Evolutionary conservation across 1,139 yeast species (phyloP), one percentile per base, ranked within the genome.

Genomic region (Hemisphaericaspora xylofermentans): DNA sequence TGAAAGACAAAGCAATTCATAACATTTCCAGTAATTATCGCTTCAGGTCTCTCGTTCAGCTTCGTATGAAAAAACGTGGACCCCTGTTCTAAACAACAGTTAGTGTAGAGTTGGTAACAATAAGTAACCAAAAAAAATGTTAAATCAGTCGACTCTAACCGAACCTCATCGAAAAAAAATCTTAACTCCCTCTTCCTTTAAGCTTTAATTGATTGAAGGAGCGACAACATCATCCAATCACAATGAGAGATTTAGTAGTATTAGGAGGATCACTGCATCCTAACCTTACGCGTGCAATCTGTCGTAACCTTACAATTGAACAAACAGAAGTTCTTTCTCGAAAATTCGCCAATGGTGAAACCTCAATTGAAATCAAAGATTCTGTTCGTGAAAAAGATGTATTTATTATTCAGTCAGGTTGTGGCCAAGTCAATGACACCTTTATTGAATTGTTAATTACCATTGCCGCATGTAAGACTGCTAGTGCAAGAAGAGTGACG

Each of bases 341-440:
- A 41, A 83, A 82, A 59, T 86, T 87, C 63, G 63, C 72, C 43
- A 91, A 91, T 59, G 97, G 97, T 41, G 98, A 91, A 58, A 88
- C 95, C n/a, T 81, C 91, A 30, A 85, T 89, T 43, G 84, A 83
- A 43, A 78, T 91, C 44, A 76, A 76, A 43, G 94, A 87, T 55
- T 84, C 95, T 10, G 97, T 91, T 29, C 76, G 97, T 59, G 97
- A 88, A 52, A 91, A 89, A 64, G 96, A 89, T 62, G 97, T 91
- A 3, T 91, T 84, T 57, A 94, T 91, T 36, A 67, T 84, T 33
- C 93, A 84, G 56, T 71, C 82, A 27, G 88, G 93, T 3, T 85
- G 94, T 57, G 96, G 96, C 10, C 82, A 85, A 54, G 96, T 91
- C 35, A 94, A 94, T 61, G 98, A 93, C 61, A 84, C 81, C 56